Conservation (phyloP, 140 eudicot species). For the Erigeron philadelphicus region DNA sequence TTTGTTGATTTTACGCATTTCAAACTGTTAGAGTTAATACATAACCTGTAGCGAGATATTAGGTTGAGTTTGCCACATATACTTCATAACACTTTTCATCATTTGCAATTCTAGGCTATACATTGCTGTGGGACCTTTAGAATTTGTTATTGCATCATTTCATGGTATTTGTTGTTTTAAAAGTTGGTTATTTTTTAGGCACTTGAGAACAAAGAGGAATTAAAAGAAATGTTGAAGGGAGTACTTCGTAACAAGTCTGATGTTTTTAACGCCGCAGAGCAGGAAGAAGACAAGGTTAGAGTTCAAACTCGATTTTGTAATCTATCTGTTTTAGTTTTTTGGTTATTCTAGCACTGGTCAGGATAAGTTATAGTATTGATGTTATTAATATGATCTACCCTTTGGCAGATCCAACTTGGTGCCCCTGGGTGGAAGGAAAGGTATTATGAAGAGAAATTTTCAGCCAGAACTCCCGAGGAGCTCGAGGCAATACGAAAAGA, state of each 20-base stretch:
- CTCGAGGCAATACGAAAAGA: constrained; percentile 59
- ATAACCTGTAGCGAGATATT: neutral
- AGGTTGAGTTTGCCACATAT: neutral
- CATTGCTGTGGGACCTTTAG: neutral
- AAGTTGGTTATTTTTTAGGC: constrained; percentile 31
- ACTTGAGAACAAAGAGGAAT: constrained; percentile 68
- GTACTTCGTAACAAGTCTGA: constrained; percentile 73
- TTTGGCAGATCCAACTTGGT: constrained; percentile 63
- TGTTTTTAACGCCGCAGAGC: constrained; percentile 51
- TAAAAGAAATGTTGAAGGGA: constrained; percentile 62
- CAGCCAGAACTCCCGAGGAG: constrained; percentile 63
- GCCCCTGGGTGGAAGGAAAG: constrained; percentile 88
- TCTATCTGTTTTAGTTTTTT: neutral
- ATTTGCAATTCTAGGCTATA: neutral
- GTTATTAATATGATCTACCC: neutral
- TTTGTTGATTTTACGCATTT: neutral
- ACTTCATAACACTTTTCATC: neutral
- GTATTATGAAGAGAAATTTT: constrained; percentile 87
- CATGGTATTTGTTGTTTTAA: neutral
- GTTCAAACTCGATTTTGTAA: neutral
- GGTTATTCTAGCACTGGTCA: neutral
- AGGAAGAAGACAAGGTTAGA: constrained; percentile 83
- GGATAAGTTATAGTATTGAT: neutral
- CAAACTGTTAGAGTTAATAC: neutral
- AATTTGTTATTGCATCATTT: neutral